Evolutionary conservation across 208 protist genomes (phyloP).

Genomic region (Trypanosoma vivax): DNA sequence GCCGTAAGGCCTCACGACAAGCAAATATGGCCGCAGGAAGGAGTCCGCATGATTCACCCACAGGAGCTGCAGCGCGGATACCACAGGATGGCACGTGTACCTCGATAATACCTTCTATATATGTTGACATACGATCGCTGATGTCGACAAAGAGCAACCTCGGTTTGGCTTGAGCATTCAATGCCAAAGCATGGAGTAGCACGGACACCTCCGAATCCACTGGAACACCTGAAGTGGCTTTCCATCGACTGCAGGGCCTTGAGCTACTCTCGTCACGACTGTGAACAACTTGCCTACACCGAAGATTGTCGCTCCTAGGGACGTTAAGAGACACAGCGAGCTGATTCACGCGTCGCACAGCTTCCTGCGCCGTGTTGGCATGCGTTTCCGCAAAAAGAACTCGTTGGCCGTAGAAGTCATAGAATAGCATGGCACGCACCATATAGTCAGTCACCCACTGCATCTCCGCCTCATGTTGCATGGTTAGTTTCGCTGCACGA

Average conservation of each 20-base stretch:
- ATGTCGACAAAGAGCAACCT: slow-evolving; percentile 10
- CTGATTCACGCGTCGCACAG: slow-evolving; percentile 27
- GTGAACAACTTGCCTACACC: not conserved
- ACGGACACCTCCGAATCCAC: slow-evolving; percentile 15
- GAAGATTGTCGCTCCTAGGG: slow-evolving; percentile 14
- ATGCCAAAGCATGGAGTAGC: slow-evolving; percentile 13
- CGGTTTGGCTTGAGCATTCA: not conserved
- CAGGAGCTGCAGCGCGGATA: slow-evolving; percentile 5
- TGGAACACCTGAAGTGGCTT: not conserved
- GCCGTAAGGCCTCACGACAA: slow-evolving; percentile 1
- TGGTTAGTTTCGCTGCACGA: slow-evolving; percentile 6
- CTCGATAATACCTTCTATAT: slow-evolving; percentile 18
- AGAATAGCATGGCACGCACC: slow-evolving; percentile 65
- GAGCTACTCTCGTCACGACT: not conserved
- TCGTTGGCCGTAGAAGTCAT: slow-evolving; percentile 61
- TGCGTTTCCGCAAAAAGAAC: slow-evolving; percentile 78
- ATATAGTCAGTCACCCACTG: slow-evolving; percentile 24
- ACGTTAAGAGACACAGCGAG: slow-evolving; percentile 43
- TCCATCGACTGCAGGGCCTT: not conserved
- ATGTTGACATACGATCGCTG: slow-evolving; percentile 3
- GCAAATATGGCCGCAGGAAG: slow-evolving; percentile 8
- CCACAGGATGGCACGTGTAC: slow-evolving; percentile 9
- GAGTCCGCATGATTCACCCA: slow-evolving; percentile 10
- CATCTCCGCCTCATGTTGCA: not conserved
- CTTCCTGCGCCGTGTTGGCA: slow-evolving; percentile 16